phyloP scores from a whole-genome alignment of 2,329 filamentous ascomycete species.

The Fusarium sulawesiense region DNA sequence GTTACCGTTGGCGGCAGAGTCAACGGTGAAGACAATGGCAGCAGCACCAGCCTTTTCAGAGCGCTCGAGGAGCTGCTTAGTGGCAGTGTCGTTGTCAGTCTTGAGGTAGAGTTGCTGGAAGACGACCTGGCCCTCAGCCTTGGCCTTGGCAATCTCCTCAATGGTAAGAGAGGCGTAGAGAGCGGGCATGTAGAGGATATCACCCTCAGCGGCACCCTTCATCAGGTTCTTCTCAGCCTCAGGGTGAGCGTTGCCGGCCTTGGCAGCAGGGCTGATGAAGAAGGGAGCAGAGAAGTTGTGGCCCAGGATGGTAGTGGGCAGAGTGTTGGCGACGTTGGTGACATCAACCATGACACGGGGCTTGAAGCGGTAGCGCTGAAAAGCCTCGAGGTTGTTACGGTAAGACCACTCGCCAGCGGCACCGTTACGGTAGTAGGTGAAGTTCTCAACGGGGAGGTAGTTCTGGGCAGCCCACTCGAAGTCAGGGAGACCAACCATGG shows the following conservation, averaged over 20 bases:
- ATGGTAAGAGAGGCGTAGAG: constrained; percentile 51
- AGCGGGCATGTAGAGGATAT: constrained; percentile 63
- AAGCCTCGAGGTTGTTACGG: constrained; percentile 68
- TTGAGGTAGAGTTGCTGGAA: constrained; percentile 53
- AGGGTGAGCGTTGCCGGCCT: constrained; percentile 57
- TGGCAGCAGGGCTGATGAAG: constrained; percentile 64
- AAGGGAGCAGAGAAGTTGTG: constrained; percentile 66
- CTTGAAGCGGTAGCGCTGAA: constrained; percentile 59
- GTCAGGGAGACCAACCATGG: constrained; percentile 63
- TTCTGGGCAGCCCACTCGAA: constrained; percentile 65
- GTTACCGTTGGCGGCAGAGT: constrained; percentile 55
- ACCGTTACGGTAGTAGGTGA: constrained; percentile 68
- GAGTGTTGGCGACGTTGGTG: constrained; percentile 54
- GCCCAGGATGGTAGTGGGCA: constrained; percentile 62
- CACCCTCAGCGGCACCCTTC: constrained; percentile 59
- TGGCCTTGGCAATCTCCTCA: constrained; percentile 53
- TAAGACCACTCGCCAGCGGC: constrained; percentile 67
- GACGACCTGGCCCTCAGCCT: constrained; percentile 52
- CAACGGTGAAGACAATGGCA: constrained; percentile 55
- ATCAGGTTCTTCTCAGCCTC: constrained; percentile 63
- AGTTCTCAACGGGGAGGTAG: constrained; percentile 59
- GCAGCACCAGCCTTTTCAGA: constrained; percentile 51
- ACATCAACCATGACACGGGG: constrained; percentile 64
- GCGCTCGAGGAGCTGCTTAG: constrained; percentile 47
- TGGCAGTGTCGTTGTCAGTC: constrained; percentile 50